phyloP scores from a whole-genome alignment of 2,329 filamentous ascomycete genomes.

The Alternaria sp. region DNA sequence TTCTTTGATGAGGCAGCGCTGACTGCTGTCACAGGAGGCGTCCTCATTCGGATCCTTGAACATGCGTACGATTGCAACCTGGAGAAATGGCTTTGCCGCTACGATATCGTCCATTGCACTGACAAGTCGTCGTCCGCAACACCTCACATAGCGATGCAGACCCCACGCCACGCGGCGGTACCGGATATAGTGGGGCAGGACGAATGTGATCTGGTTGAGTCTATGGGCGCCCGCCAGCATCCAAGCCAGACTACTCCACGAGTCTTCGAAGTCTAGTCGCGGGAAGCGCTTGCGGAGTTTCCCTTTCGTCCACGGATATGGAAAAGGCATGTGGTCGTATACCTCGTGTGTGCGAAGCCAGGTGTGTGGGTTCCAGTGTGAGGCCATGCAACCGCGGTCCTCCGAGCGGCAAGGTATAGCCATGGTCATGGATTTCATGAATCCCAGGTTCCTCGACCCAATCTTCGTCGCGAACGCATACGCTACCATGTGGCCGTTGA shows the following conservation, averaged over 20 bases:
- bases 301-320: neutral
- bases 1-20: neutral
- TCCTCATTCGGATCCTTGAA: neutral
- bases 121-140: neutral
- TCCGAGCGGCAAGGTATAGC: neutral
- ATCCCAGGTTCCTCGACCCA: neutral
- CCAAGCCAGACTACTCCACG: neutral
- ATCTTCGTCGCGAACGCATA: neutral
- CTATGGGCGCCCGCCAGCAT: neutral
- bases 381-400: neutral
- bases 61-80: neutral
- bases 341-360: neutral
- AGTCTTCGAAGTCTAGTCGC: neutral
- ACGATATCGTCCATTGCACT: neutral
- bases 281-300: neutral
- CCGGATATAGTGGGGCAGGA: neutral
- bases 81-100: neutral
- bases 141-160: neutral
- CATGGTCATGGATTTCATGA: neutral
- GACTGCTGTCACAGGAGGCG: neutral
- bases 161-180: neutral
- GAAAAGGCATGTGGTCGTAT: neutral
- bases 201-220: neutral
- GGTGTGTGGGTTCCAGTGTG: neutral
- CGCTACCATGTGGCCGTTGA: conserved; percentile 16